Conservation (phyloP, 352 stramenopile species). For the Pythium coloratum region DNA sequence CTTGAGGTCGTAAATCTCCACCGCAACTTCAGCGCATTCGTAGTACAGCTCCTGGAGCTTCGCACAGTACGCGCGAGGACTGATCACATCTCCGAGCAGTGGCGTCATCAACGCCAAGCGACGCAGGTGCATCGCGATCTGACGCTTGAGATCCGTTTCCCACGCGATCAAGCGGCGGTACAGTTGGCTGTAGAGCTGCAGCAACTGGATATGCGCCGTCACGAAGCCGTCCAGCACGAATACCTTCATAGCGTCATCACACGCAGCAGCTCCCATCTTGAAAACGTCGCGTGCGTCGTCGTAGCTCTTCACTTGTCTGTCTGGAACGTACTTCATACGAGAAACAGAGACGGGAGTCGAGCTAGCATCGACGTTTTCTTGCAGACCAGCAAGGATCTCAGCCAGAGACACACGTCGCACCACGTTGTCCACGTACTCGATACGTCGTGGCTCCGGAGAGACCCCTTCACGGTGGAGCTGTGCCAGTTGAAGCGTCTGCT, state of each 20-base stretch:
- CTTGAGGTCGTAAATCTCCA: conserved; percentile 68
- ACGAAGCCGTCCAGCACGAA: conserved; percentile 73
- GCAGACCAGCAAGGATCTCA: not conserved
- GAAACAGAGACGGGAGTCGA: not conserved
- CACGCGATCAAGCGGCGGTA: conserved; percentile 59
- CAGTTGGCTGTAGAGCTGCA: conserved; percentile 56
- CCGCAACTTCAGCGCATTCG: conserved; percentile 59
- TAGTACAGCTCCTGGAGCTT: conserved; percentile 71
- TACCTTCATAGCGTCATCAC: conserved; percentile 38
- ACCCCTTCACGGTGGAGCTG: conserved; percentile 20
- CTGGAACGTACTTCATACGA: conserved; percentile 34
- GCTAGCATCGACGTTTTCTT: not conserved
- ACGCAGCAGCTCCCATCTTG: conserved; percentile 53
- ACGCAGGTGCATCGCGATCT: conserved; percentile 67
- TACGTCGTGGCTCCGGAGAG: not conserved
- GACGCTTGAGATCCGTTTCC: conserved; percentile 52
- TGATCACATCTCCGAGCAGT: conserved; percentile 48
- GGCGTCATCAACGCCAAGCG: conserved; percentile 47
- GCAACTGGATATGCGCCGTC: conserved; percentile 55
- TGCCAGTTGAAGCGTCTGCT: conserved; percentile 45
- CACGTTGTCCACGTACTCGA: conserved; percentile 23
- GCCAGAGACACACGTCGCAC: conserved; percentile 10
- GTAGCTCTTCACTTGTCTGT: conserved; percentile 37
- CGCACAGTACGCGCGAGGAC: conserved; percentile 47
- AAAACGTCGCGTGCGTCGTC: conserved; percentile 61